These are phyloP conservation scores for Scheffersomyces segobiensis DNA, from an alignment of 1,139 yeast species.

Conservation along the genomic window DNA sequence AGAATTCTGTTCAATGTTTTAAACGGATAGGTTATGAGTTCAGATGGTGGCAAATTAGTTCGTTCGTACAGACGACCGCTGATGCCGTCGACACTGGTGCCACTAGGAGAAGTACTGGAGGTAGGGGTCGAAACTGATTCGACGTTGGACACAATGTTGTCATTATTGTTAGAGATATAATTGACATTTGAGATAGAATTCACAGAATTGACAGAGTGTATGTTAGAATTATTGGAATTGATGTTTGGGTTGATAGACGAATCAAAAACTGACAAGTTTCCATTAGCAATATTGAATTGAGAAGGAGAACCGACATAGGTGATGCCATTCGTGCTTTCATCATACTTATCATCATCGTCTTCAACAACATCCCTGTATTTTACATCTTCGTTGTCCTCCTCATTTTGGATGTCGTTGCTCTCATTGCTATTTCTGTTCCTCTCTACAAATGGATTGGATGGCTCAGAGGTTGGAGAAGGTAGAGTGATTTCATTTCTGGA, in stretches of 20 bases:
- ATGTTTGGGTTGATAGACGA: background rate
- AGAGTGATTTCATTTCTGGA: background rate
- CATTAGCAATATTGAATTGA: background rate
- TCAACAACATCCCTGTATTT: background rate
- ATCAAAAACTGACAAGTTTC: background rate
- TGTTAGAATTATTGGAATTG: too few relatives aligned
- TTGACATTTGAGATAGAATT: background rate
- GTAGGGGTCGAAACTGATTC: background rate
- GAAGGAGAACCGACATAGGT: background rate
- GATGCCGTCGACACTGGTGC: background rate
- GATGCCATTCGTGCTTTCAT: background rate
- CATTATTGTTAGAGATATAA: background rate
- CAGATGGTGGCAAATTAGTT: background rate
- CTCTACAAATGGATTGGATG: background rate
- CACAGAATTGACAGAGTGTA: too few relatives aligned
- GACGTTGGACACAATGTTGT: background rate
- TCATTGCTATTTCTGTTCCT: background rate
- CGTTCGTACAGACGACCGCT: background rate
- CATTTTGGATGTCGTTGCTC: background rate
- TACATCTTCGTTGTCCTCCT: background rate
- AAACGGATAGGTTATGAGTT: constrained; percentile 32
- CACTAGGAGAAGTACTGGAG: background rate
- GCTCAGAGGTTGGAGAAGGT: background rate
- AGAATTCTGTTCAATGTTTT: constrained; percentile 67
- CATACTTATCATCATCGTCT: background rate